Base-by-base conservation (phyloP, 1,284 basidiomycete species). In the Cryptococcus wingfieldii region DNA sequence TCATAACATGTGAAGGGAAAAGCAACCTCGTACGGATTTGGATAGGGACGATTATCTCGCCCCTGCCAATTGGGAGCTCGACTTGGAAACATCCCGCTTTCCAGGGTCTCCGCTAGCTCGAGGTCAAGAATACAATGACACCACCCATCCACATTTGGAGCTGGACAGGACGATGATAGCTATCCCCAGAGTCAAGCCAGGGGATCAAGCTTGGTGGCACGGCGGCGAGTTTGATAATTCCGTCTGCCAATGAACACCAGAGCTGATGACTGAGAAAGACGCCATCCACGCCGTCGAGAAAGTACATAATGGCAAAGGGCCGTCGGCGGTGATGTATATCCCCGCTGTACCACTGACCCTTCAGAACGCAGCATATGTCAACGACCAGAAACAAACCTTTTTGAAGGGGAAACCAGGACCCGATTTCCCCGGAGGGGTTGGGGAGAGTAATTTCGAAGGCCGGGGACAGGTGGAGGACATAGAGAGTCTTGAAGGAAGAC, bases 131-230 rank as follows among this genome's bases (percentile, higher is more conserved):
- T 71, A 89, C 38, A 83, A 77, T 53, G 79, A 81, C 27, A 59
- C 51, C 16, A 85, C 84, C 0, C 88, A 90, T 66, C 89, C 88
- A 0, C 88, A 91, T 71, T 71, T 90, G 39, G 69, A 78, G 55
- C 78, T 90, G 7, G 79, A 78, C 12, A 69, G 81, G 58, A 86
- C 84, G 1, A 90, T 92, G 87, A 83, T 84, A 19, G 85, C 87
- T 3, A 79, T 88, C 9, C 87, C 88, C 0, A 81, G 80, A 56
- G 88, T 90, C 9, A 78, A 80, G 39, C 87, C 89, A 0, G 89
- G 89, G 0, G 87, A 90, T 69, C 84, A 87, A 66, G 85, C 88
- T 0, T 87, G 85, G 64, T 90, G 89, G 89, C 90, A 91, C 70
- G 88, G 86, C 65, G 87, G 71, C 71, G 53, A 57, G 68, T 65